Conservation (phyloP, 257 asterid genomes). For the Hygrophila difformis region DNA sequence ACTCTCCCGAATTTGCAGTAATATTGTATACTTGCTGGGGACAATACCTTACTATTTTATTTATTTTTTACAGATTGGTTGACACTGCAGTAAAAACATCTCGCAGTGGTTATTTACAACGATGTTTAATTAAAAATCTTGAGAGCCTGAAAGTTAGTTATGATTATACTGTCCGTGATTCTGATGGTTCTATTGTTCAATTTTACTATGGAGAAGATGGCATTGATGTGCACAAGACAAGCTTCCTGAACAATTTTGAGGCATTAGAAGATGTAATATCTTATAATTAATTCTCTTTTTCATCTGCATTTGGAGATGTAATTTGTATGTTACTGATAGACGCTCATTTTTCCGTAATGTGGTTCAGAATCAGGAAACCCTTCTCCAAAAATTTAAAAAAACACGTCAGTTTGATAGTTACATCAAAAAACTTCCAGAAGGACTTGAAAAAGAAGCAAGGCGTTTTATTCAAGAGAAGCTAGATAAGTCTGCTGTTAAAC, state of each 20-base stretch:
- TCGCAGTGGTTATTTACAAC: conserved; percentile 96
- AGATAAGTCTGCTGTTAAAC: conserved; percentile 17
- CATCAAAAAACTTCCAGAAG: conserved; percentile 68
- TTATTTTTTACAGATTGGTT: conserved; percentile 54
- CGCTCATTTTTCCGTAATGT: conserved; percentile 4
- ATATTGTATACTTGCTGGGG: not conserved
- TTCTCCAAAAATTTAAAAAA: conserved; percentile 42
- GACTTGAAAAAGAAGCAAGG: conserved; percentile 54
- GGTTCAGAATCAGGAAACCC: conserved; percentile 70
- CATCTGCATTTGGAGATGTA: not conserved
- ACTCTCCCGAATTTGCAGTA: no score
- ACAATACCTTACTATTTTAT: not conserved
- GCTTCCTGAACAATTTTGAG: conserved; percentile 77
- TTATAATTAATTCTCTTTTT: conserved; percentile 10
- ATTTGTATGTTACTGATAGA: conserved; percentile 1
- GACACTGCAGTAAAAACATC: conserved; percentile 99
- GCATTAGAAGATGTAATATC: conserved; percentile 68
- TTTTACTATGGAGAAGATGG: conserved; percentile 96
- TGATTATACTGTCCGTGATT: conserved; percentile 92
- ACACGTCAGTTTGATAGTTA: conserved; percentile 45
- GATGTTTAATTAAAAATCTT: conserved; percentile 82
- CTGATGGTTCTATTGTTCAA: conserved; percentile 92
- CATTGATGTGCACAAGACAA: conserved; percentile 76
- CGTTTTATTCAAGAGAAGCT: conserved; percentile 22
- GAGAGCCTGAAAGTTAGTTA: conserved; percentile 89